Evolutionary conservation across 495 filamentous ascomycete species (phyloP), one percentile per base, ranked within the genome.

Genomic region (Aspergillus heteromorphus): DNA sequence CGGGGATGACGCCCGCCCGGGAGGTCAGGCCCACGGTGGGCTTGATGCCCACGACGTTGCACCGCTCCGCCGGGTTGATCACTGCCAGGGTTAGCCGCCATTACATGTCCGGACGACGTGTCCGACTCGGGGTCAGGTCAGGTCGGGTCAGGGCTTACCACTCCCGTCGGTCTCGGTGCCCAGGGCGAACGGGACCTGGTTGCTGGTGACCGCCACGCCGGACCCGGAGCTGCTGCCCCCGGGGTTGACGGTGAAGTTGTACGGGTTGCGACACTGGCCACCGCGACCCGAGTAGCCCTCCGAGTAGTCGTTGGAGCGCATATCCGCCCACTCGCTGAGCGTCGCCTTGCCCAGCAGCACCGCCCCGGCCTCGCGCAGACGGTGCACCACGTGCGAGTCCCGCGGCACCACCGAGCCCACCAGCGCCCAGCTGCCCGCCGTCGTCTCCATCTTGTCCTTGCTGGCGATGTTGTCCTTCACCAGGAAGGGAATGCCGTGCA

Each of bases 141-240:
- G n/a, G n/a, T n/a, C n/a, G 16, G 13, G 27, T 16, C 20, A 19
- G 14, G 25, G 66, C 80, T 18, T 59, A 71, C 70, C 79, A 71
- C 82, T 86, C 14, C 84, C 84, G 63, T 89, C 87, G 0, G 86
- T 90, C 67, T 88, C 87, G 0, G 86, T 87, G n/a, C 87, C 87
- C 5, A 89, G 62, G 1, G 83, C 73, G 64, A 89, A 83, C 0
- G 79, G 72, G 27, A 84, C 67, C 29, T 82, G 56, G 61, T 89
- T 88, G 18, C 78, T 78, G 1, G 79, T 75, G 11, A 90, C 84
- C 17, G 79, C 80, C 5, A 74, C 77, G 10, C 76, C 85, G 48
- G 81, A 82, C 8, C 87, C 86, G 13, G 80, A 81, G 59, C 80
- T 85, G 52, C 76, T 81, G 13, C 84, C 85, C 29, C 84, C 84